A percentile compares a stretch with the other conserved stretches of the same genome.
These are phyloP conservation scores for Stentor roeselii DNA, from an alignment of 73 alveolate genomes.

Conservation along the genomic window DNA sequence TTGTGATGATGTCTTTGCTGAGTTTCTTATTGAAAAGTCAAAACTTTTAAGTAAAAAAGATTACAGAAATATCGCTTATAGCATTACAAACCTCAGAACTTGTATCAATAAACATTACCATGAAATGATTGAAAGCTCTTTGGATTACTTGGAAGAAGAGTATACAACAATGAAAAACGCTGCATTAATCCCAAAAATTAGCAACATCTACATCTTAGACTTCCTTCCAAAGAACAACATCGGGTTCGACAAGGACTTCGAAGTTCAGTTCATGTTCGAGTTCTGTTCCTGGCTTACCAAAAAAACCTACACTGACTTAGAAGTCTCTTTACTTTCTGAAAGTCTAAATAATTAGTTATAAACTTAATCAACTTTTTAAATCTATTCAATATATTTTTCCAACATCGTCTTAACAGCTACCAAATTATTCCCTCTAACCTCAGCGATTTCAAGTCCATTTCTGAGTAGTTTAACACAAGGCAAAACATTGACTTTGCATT, in stretches of 20 bases:
- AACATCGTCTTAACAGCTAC: background rate
- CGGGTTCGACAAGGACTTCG: slow-evolving; percentile 38
- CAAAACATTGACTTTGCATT: background rate
- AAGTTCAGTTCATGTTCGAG: slow-evolving; percentile 35
- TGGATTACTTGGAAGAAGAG: slow-evolving; percentile 49
- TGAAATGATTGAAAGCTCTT: slow-evolving; percentile 41
- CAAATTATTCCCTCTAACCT: background rate
- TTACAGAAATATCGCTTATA: slow-evolving; percentile 55
- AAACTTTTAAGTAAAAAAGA: slow-evolving; percentile 56
- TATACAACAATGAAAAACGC: slow-evolving; percentile 34
- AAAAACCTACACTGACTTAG: slow-evolving; percentile 32
- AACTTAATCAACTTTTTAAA: no score
- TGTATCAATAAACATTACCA: slow-evolving; percentile 80
- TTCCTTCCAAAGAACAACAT: slow-evolving; percentile 40
- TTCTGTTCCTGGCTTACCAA: slow-evolving; percentile 45
- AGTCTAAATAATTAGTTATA: no score
- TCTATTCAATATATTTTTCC: no score
- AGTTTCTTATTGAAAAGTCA: slow-evolving; percentile 66
- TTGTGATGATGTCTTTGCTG: slow-evolving; percentile 68
- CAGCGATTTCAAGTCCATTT: background rate
- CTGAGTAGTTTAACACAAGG: background rate
- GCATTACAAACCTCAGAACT: slow-evolving; percentile 55
- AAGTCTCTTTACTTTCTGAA: background rate
- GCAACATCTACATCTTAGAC: slow-evolving; percentile 37
- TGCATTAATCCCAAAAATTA: slow-evolving; percentile 33